These are phyloP conservation scores for Chlamydomonas urium DNA, from an alignment of 139 green algal genomes.

Conservation along the genomic window DNA sequence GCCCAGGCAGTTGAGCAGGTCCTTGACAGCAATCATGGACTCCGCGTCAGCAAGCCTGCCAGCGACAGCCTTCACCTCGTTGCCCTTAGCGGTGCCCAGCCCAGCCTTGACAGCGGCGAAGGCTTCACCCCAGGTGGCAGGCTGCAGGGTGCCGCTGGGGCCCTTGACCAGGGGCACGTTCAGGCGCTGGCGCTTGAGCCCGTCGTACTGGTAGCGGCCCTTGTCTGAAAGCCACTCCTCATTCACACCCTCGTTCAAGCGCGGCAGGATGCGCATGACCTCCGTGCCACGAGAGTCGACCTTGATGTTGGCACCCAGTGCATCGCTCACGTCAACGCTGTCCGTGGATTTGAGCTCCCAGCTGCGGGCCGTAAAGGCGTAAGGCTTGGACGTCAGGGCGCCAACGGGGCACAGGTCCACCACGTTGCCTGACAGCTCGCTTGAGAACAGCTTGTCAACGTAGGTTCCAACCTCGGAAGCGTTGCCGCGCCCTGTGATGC, in stretches of 20 bases:
- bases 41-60: conserved; percentile 94
- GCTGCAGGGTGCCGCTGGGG: conserved; percentile 55
- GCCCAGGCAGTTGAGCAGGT: conserved; percentile 59
- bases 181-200: conserved; percentile 89
- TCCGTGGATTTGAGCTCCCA: conserved; percentile 97
- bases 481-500: conserved; percentile 84
- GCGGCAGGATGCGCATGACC: conserved; percentile 93
- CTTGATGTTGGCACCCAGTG: conserved; percentile 82
- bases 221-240: conserved; percentile 99
- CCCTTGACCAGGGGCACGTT: conserved; percentile 78
- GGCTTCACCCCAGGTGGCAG: conserved; percentile 71
- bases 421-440: conserved; percentile 95
- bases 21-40: conserved; percentile 86
- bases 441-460: conserved; percentile 84
- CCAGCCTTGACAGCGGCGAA: conserved; percentile 54
- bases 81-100: conserved; percentile 40
- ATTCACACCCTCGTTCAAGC: conserved; percentile 94
- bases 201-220: conserved; percentile 94
- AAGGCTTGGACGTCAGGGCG: conserved; percentile 94
- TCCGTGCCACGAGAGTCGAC: conserved; percentile 75
- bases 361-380: conserved; percentile 91
- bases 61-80: conserved; percentile 75
- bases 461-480: conserved; percentile 96
- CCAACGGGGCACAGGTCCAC: conserved; percentile 98
- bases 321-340: conserved; percentile 89